A percentile compares a stretch with the other conserved stretches of the same genome.
Evolutionary conservation across 345 rosid species (phyloP).

Genomic region (Salix koriyanagi): DNA sequence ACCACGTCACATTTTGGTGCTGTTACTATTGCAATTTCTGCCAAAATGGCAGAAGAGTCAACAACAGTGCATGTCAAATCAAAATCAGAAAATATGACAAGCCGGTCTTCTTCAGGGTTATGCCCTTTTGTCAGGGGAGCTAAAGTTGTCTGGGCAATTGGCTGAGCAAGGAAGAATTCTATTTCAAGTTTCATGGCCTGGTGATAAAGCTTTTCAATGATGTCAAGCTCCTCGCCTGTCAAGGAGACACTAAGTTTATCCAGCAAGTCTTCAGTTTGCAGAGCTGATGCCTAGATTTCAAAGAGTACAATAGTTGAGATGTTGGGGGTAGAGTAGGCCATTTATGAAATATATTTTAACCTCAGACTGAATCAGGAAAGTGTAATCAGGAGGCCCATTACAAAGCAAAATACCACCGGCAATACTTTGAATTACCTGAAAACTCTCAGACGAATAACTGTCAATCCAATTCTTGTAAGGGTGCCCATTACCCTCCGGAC

Average conservation of each 20-base stretch:
- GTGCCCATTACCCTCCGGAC: conserved; percentile 44
- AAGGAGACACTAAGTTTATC: conserved; percentile 86
- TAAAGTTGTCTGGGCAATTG: conserved; percentile 60
- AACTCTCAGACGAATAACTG: conserved; percentile 62
- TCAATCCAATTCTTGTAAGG: conserved; percentile 90
- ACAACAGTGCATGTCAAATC: conserved; percentile 91
- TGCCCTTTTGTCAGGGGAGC: conserved; percentile 66
- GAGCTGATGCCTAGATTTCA: conserved; percentile 67
- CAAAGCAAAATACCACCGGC: conserved; percentile 7
- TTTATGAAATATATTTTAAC: conserved; percentile 23
- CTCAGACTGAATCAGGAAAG: conserved; percentile 17
- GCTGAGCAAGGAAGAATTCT: conserved; percentile 83
- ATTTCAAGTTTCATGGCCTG: conserved; percentile 98
- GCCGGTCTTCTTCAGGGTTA: conserved; percentile 44
- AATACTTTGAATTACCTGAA: conserved; percentile 52
- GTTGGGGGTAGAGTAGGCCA: conserved; percentile 17
- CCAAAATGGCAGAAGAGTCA: conserved; percentile 96
- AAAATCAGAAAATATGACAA: conserved; percentile 84
- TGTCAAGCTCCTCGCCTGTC: conserved; percentile 93
- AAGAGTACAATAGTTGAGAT: conserved; percentile 36
- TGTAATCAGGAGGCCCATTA: conserved; percentile 11
- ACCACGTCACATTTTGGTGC: conserved; percentile 73
- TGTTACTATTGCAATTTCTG: conserved; percentile 86
- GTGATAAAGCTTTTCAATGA: conserved; percentile 85
- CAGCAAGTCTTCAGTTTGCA: conserved; percentile 90